These are phyloP conservation scores for Trichoderma cornu-damae DNA, from an alignment of 2,329 filamentous ascomycete species.

Conservation along the genomic window DNA sequence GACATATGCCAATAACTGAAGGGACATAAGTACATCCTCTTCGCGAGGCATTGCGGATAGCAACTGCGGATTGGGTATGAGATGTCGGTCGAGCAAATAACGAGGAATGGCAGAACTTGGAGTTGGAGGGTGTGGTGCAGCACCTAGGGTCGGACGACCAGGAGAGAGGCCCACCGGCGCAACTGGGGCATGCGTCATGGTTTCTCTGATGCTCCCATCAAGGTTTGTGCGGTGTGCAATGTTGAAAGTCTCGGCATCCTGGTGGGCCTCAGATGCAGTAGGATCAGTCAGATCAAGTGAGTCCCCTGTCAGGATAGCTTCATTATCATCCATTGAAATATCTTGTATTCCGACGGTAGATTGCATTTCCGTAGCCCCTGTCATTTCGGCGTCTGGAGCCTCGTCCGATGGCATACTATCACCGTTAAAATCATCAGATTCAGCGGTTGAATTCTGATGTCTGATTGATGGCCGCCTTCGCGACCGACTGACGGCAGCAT, in stretches of 20 bases:
- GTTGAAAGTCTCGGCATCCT: conserved; percentile 86
- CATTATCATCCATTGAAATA: conserved; percentile 71
- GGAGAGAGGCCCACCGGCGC: conserved; percentile 69
- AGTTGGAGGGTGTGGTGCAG: conserved; percentile 68
- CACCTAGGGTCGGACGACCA: conserved; percentile 62
- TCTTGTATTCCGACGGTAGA: conserved; percentile 80
- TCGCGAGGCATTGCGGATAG: conserved; percentile 91
- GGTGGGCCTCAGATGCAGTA: conserved; percentile 70
- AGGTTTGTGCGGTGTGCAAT: conserved; percentile 81
- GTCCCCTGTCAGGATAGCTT: conserved; percentile 70
- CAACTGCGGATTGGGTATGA: conserved; percentile 65
- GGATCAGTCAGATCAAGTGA: conserved; percentile 71
- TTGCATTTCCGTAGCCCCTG: conserved; percentile 74
- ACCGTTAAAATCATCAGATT: conserved; percentile 78
- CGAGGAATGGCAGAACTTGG: conserved; percentile 68
- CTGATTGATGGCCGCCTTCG: conserved; percentile 77
- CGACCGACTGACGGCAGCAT: conserved; percentile 48
- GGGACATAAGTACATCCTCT: conserved; percentile 95
- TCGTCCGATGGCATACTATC: conserved; percentile 80
- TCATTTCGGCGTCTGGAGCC: conserved; percentile 69
- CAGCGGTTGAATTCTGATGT: conserved; percentile 85
- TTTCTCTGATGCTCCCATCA: conserved; percentile 78
- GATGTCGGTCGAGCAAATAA: conserved; percentile 70
- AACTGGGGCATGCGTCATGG: conserved; percentile 59
- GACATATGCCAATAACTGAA: conserved; percentile 93